Evolutionary conservation across 2,329 filamentous ascomycete genomes (phyloP).

Genomic region (Fusarium tuaranense): DNA sequence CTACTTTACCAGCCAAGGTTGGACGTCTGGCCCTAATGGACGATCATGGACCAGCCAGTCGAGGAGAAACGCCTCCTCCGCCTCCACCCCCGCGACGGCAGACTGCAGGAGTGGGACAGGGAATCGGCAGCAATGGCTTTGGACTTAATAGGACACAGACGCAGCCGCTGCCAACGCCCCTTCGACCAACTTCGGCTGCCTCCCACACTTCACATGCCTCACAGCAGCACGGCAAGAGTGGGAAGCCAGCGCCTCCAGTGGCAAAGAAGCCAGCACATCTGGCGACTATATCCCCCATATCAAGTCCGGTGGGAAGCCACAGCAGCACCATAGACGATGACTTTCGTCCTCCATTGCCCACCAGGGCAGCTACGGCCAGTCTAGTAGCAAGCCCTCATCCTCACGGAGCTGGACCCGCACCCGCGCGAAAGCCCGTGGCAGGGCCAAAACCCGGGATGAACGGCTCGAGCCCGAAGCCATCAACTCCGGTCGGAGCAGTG

Average conservation of each 20-base stretch:
- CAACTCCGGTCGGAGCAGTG: slow-evolving; percentile 27
- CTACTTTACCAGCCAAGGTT: slow-evolving; percentile 58
- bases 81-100: slow-evolving; percentile 59
- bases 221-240: slow-evolving; percentile 44
- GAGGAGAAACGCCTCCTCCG: slow-evolving; percentile 57
- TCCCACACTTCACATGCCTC: slow-evolving; percentile 51
- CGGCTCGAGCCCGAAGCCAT: slow-evolving; percentile 35
- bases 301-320: slow-evolving; percentile 38
- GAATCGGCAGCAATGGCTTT: slow-evolving; percentile 21
- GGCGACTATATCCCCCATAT: slow-evolving; percentile 44
- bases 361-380: slow-evolving; percentile 36
- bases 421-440: slow-evolving; percentile 43
- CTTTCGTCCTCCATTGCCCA: slow-evolving; percentile 42
- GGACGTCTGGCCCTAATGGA: slow-evolving; percentile 58
- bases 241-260: slow-evolving; percentile 65
- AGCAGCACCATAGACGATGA: slow-evolving; percentile 37
- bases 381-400: slow-evolving; percentile 14
- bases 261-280: slow-evolving; percentile 74
- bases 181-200: slow-evolving; percentile 50
- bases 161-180: slow-evolving; percentile 44
- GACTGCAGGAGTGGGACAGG: slow-evolving; percentile 36
- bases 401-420: slow-evolving; percentile 22
- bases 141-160: slow-evolving; percentile 41
- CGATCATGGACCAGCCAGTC: slow-evolving; percentile 47
- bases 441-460: slow-evolving; percentile 39